Conservation (phyloP, 2,329 filamentous ascomycete species). For the Furcasterigmium sp. region DNA sequence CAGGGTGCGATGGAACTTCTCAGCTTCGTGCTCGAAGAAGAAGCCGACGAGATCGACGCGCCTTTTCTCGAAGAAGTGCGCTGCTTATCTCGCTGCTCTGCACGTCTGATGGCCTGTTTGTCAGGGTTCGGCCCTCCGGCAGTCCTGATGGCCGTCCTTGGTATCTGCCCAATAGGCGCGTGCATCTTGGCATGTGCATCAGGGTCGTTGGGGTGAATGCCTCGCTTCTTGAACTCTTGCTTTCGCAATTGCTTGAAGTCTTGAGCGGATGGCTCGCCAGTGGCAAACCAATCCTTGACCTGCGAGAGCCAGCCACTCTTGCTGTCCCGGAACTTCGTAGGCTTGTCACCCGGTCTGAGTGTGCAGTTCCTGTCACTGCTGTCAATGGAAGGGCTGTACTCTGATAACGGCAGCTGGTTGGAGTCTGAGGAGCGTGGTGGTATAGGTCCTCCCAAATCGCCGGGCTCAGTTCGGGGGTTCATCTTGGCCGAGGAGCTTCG, state of each 20-base stretch:
- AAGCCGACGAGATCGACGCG: slow-evolving; percentile 28
- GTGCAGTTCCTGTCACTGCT: slow-evolving; percentile 10
- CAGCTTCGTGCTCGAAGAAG: slow-evolving; percentile 25
- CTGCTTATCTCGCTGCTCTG: slow-evolving; percentile 22
- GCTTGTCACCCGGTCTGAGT: slow-evolving; percentile 6
- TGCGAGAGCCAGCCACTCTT: slow-evolving; percentile 33
- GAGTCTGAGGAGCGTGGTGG: slow-evolving; percentile 7
- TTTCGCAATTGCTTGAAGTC: slow-evolving; percentile 41
- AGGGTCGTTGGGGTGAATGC: slow-evolving; percentile 36
- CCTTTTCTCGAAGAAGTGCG: slow-evolving; percentile 17
- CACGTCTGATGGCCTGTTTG: slow-evolving; percentile 30
- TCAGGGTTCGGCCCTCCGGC: slow-evolving; percentile 41
- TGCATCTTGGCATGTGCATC: slow-evolving; percentile 39
- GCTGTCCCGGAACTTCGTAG: slow-evolving; percentile 20
- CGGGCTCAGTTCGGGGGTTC: too few species aligned
- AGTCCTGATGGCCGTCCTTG: slow-evolving; percentile 39
- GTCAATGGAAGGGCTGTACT: slow-evolving; percentile 16
- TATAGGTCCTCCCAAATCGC: too few species aligned
- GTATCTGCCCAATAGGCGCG: slow-evolving; percentile 37
- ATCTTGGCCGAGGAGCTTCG: too few species aligned
- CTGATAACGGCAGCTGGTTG: slow-evolving; percentile 11
- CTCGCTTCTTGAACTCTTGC: slow-evolving; percentile 35
- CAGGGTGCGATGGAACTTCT: slow-evolving; percentile 26
- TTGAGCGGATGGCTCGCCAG: slow-evolving; percentile 44
- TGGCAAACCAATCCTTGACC: slow-evolving; percentile 42